Evolutionary conservation across 768 basidiomycete species (phyloP).

Genomic region (Gymnopilus junonius): DNA sequence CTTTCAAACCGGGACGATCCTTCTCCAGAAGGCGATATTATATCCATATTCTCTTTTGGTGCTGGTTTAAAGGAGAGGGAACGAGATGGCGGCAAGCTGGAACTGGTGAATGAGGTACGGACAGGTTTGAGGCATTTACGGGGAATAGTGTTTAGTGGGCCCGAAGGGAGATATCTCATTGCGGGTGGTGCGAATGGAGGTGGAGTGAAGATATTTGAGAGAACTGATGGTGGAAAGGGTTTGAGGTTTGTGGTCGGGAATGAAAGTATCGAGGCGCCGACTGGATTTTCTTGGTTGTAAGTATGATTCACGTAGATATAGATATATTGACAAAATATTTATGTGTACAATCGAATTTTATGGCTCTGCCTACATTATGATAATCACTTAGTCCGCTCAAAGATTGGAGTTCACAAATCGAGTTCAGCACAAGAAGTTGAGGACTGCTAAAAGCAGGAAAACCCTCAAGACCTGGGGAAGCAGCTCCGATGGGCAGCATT

Average conservation of each 20-base stretch:
- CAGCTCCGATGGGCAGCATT: no score
- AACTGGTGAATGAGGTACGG: conserved; percentile 63
- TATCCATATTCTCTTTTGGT: conserved; percentile 65
- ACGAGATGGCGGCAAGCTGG: no score
- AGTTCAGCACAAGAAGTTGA: no score
- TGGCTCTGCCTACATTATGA: no score
- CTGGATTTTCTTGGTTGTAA: conserved; percentile 61
- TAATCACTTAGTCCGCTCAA: no score
- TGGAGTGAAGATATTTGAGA: conserved; percentile 74
- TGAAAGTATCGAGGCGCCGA: conserved; percentile 46
- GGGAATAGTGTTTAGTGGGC: conserved; percentile 69
- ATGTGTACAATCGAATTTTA: not conserved
- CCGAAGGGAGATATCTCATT: conserved; percentile 62
- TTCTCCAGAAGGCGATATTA: conserved; percentile 68
- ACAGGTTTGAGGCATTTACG: conserved; percentile 74
- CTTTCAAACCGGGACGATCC: conserved; percentile 79
- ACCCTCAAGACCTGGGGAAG: no score
- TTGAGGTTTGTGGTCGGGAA: conserved; percentile 57
- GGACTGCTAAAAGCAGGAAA: no score
- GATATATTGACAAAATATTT: not conserved
- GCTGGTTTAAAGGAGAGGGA: conserved; percentile 36
- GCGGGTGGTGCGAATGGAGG: conserved; percentile 67
- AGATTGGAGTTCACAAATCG: no score
- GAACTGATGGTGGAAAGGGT: conserved; percentile 59
- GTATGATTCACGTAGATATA: not conserved